These are phyloP conservation scores for Ophiocordyceps camponoti-leonardi DNA, from an alignment of 2,329 filamentous ascomycete genomes.

Conservation along the genomic window DNA sequence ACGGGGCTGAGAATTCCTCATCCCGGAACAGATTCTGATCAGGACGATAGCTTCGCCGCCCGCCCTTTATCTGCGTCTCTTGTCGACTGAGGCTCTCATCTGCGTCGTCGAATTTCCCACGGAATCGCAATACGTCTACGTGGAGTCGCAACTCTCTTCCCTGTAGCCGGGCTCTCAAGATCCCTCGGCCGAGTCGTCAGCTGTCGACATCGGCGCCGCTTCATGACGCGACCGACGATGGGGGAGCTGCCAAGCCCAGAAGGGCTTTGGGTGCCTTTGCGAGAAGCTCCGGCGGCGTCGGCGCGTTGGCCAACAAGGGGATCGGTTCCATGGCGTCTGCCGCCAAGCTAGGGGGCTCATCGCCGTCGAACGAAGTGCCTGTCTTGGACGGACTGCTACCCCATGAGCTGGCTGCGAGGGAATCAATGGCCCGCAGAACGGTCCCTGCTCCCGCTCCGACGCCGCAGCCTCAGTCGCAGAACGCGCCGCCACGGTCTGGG, in stretches of 20 bases:
- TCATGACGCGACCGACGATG: slow-evolving; percentile 6
- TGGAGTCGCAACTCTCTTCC: neutral
- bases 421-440: slow-evolving; percentile 6
- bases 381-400: slow-evolving; percentile 14
- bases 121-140: neutral
- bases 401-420: slow-evolving; percentile 19
- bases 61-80: slow-evolving; percentile 22
- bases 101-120: slow-evolving; percentile 1
- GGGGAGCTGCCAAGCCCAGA: slow-evolving; percentile 4
- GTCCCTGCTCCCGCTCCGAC: neutral
- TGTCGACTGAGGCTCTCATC: slow-evolving; percentile 16
- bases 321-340: slow-evolving; percentile 1
- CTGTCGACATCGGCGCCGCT: slow-evolving; percentile 12
- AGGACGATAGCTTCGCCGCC: slow-evolving; percentile 14
- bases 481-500: neutral
- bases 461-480: neutral
- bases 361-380: neutral
- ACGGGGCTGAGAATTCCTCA: neutral
- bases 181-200: slow-evolving; percentile 5
- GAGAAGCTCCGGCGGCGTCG: slow-evolving; percentile 3
- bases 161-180: neutral
- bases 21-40: neutral
- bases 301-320: slow-evolving; percentile 5
- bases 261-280: slow-evolving; percentile 10
- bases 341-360: neutral